Evolutionary conservation across 2,329 filamentous ascomycete genomes (phyloP), one percentile per base, ranked within the genome.

Genomic region (Hysterium pulicare): DNA sequence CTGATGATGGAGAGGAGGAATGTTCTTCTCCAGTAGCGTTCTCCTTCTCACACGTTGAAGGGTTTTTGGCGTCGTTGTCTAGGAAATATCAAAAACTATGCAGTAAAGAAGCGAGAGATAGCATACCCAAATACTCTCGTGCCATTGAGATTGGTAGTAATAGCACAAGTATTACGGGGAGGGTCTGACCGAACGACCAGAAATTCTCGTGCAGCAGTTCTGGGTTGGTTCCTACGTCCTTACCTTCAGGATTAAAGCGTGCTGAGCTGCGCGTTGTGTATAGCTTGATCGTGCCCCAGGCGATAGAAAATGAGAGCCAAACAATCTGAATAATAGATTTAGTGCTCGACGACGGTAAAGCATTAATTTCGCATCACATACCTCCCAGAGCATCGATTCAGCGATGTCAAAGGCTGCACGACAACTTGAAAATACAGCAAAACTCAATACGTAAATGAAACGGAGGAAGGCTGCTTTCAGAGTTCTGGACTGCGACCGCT

Each of bases 101-200:
- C n/a, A n/a, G n/a, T n/a, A n/a, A n/a, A n/a, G n/a, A n/a, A n/a
- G n/a, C n/a, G n/a, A n/a, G n/a, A n/a, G n/a, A n/a, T n/a, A n/a
- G n/a, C n/a, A n/a, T n/a, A n/a, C n/a, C 57, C 13, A 58, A 46
- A 37, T 58, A 61, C 8, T 50, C 43, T 36, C 59, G 55, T 3
- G 49, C 43, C 52, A 57, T 56, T 0, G 51, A 51, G 5, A 61
- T 41, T 1, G 57, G 9, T 0, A 55, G 58, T 4, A 59, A 38
- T 1, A 59, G 28, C 2, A 61, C 35, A 1, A 61, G 45, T 8
- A 61, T 35, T 2, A 61, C 40, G 8, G 57, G 58, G 5, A 61
- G 36, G 10, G 48, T 59, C 33, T 61, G 57, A 2, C 57, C 57
- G 23, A 59, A 59, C 0, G 51, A 51, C 58, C 54, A 58, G 9